These are phyloP conservation scores for Cicer pinnatifidum DNA, from an alignment of 306 rosid species.

Conservation along the genomic window DNA sequence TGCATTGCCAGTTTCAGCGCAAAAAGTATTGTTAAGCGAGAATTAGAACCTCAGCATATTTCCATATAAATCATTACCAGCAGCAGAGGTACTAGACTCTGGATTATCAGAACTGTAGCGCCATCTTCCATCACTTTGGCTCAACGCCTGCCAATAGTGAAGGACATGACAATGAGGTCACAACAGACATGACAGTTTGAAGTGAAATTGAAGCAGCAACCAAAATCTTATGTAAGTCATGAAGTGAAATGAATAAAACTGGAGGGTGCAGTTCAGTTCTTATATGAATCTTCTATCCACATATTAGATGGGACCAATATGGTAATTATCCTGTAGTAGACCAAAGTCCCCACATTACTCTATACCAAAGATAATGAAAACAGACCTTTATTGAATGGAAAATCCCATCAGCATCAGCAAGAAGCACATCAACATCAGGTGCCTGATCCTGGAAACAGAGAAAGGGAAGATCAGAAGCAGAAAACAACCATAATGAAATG, in stretches of 20 bases:
- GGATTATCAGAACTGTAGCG: constrained; percentile 88
- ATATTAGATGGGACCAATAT: constrained; percentile 29
- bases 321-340: constrained; percentile 37
- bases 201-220: constrained; percentile 1
- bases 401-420: constrained; percentile 70
- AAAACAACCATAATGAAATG: constrained; percentile 29
- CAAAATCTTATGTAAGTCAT: not conserved
- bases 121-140: constrained; percentile 99
- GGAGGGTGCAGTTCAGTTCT: constrained; percentile 37
- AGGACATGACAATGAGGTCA: constrained; percentile 40
- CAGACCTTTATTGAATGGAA: constrained; percentile 90
- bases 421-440: constrained; percentile 69
- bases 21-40: constrained; percentile 10
- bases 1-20: constrained; percentile 12
- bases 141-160: constrained; percentile 70
- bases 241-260: not conserved
- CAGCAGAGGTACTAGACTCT: constrained; percentile 92
- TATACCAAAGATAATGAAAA: constrained; percentile 4
- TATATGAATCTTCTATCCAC: constrained; percentile 31
- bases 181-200: constrained; percentile 19
- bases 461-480: constrained; percentile 37
- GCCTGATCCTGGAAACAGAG: constrained; percentile 62
- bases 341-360: constrained; percentile 29
- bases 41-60: constrained; percentile 28
- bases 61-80: constrained; percentile 65